Evolutionary conservation across 2,329 filamentous ascomycete genomes (phyloP), one percentile per base, ranked within the genome.

Genomic region (Elsinoe fawcettii): DNA sequence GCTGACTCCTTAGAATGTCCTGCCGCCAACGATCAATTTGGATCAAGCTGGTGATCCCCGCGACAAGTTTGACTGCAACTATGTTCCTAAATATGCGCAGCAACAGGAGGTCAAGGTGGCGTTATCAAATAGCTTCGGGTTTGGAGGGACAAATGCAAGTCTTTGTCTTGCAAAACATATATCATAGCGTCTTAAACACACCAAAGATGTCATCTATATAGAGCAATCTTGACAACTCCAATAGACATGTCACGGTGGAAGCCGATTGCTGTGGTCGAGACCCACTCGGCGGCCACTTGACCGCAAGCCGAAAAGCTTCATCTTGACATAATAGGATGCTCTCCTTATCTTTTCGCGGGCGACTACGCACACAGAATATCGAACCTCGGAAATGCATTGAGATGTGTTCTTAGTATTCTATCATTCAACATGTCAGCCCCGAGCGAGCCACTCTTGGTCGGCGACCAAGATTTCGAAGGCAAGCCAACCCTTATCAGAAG

Each of bases 41-140:
- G 74, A 83, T 8, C 80, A 80, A 5, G 78, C 84, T 5, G 82
- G 74, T 7, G 68, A 75, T 58, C 74, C 85, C 43, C 77, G 82
- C 1, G 79, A 76, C 58, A 79, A 83, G 3, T 86, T 88, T 56
- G 75, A 84, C 61, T 95, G 92, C 74, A 96, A 97, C 68, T 92
- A 96, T 70, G 84, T 96, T 2, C 82, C 90, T 0, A 77, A 83
- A 3, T 67, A 76, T 46, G 79, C 90, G 0, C 91, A 96, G 70
- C 71, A 86, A 55, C 84, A 82, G 62, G 69, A 77, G 2, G 82
- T 97, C 9, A 75, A 83, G 58, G 85, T 92, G 20, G 88, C 88
- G 4, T 66, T 99, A 58, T 93, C 89, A 2, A 99, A 99, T 67
- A 97, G 92, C 69, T 99, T 99, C 73, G 93, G 93, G 0, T 99